These are phyloP conservation scores for Clonostachys rhizophaga DNA, from an alignment of 2,329 filamentous ascomycete genomes.

Conservation along the genomic window DNA sequence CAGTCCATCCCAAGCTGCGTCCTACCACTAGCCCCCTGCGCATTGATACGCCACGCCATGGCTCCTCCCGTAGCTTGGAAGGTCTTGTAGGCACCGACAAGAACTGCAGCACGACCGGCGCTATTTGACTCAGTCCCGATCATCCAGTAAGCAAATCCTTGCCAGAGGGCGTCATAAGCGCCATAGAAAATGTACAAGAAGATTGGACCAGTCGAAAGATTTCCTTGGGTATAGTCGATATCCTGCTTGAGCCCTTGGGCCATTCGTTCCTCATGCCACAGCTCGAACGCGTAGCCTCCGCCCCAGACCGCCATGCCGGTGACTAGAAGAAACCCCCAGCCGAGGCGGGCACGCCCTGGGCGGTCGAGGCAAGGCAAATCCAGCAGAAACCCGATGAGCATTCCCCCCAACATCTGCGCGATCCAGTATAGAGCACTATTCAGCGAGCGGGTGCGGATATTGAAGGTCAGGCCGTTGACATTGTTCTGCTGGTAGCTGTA, in stretches of 20 bases:
- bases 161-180: conserved; percentile 63
- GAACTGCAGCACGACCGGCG: conserved; percentile 29
- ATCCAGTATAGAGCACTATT: conserved; percentile 52
- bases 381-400: conserved; percentile 38
- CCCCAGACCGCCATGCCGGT: conserved; percentile 51
- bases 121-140: conserved; percentile 38
- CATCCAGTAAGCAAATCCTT: conserved; percentile 61
- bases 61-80: conserved; percentile 36
- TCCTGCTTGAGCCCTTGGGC: conserved; percentile 32
- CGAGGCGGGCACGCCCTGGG: conserved; percentile 36
- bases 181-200: conserved; percentile 70
- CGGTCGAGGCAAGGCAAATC: conserved; percentile 36
- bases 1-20: conserved; percentile 39
- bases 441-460: conserved; percentile 48
- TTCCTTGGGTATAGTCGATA: conserved; percentile 39
- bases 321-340: conserved; percentile 38
- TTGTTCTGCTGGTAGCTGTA: conserved; percentile 53
- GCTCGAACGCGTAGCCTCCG: conserved; percentile 62
- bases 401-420: conserved; percentile 48
- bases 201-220: conserved; percentile 55
- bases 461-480: conserved; percentile 50
- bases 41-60: conserved; percentile 39
- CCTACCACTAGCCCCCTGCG: conserved; percentile 24
- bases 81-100: conserved; percentile 41
- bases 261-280: conserved; percentile 40